These are phyloP conservation scores for Saccharomyces kudriavzevii DNA, from an alignment of 805 yeast species.

Conservation along the genomic window DNA sequence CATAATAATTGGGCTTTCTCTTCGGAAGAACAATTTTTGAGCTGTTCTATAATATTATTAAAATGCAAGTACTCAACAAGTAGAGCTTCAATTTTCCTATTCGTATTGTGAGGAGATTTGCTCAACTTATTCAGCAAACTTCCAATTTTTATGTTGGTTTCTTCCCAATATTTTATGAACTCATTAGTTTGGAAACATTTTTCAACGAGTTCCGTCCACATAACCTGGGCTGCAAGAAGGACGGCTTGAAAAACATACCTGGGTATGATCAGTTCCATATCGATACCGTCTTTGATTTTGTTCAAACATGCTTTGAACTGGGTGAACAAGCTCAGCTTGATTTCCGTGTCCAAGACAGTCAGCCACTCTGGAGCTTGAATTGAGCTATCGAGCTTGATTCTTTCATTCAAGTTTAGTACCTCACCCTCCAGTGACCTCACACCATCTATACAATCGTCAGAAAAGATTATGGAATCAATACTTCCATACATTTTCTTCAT, in stretches of 20 bases:
- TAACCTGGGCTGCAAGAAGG: slow-evolving; percentile 47
- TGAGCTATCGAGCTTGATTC: slow-evolving; percentile 34
- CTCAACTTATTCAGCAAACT: neutral
- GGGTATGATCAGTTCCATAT: slow-evolving; percentile 25
- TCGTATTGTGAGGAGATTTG: slow-evolving; percentile 4
- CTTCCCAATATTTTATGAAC: neutral
- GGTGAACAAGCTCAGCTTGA: slow-evolving; percentile 41
- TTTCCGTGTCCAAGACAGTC: slow-evolving; percentile 44
- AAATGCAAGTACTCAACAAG: slow-evolving; percentile 63
- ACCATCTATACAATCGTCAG: slow-evolving; percentile 35
- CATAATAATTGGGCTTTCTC: slow-evolving; percentile 33
- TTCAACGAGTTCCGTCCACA: slow-evolving; percentile 44
- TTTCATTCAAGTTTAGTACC: slow-evolving; percentile 33
- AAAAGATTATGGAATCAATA: slow-evolving; percentile 36
- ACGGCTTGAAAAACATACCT: slow-evolving; percentile 48
- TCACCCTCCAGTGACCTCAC: slow-evolving; percentile 66
- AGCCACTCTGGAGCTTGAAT: slow-evolving; percentile 49
- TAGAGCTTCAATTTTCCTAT: slow-evolving; percentile 49
- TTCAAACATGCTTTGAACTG: slow-evolving; percentile 29
- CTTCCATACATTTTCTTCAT: slow-evolving; percentile 69
- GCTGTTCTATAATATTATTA: slow-evolving; percentile 31
- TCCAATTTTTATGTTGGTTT: neutral
- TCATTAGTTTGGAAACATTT: slow-evolving; percentile 10
- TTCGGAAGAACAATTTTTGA: slow-evolving; percentile 10
- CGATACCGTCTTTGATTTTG: slow-evolving; percentile 8